Evolutionary conservation across 768 basidiomycete genomes (phyloP).

Genomic region (Dentipellis fragilis): DNA sequence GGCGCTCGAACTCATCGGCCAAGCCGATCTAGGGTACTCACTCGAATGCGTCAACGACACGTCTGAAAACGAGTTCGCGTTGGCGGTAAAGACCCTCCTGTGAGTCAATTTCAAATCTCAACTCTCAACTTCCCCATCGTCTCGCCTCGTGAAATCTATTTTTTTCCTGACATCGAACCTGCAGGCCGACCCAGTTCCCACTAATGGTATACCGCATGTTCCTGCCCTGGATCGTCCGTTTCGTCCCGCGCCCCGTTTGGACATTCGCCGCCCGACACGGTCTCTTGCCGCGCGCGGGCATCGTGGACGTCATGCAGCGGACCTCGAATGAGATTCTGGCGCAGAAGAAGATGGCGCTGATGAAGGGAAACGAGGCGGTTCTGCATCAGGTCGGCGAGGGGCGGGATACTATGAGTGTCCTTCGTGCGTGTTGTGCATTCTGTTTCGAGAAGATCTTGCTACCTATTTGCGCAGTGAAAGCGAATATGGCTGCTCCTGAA

Average conservation of each 20-base stretch:
- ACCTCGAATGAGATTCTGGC: conserved; percentile 19
- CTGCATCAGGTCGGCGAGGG: conserved; percentile 14
- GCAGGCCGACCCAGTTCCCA: neutral
- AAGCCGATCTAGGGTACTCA: conserved; percentile 24
- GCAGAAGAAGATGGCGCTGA: conserved; percentile 19
- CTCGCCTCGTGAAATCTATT: too few species aligned
- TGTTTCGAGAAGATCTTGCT: too few species aligned
- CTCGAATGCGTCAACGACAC: conserved; percentile 20
- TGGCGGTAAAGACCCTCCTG: conserved; percentile 22
- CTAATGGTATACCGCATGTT: neutral
- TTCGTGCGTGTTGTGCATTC: conserved; percentile 19
- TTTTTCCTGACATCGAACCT: neutral
- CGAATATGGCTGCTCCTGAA: conserved; percentile 21
- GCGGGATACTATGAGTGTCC: conserved; percentile 30
- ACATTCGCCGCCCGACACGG: conserved; percentile 17
- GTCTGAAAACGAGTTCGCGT: conserved; percentile 19
- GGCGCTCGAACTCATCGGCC: conserved; percentile 27
- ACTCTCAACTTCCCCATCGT: neutral
- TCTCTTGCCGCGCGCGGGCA: conserved; percentile 17
- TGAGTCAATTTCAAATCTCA: conserved; percentile 11
- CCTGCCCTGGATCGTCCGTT: conserved; percentile 11
- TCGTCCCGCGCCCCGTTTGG: conserved; percentile 19
- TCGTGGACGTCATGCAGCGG: conserved; percentile 21
- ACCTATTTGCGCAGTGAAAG: conserved; percentile 18
- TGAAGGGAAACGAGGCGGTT: neutral